phyloP scores from a whole-genome alignment of 2,329 filamentous ascomycete genomes.

The Conoideocrella luteorostrata region DNA sequence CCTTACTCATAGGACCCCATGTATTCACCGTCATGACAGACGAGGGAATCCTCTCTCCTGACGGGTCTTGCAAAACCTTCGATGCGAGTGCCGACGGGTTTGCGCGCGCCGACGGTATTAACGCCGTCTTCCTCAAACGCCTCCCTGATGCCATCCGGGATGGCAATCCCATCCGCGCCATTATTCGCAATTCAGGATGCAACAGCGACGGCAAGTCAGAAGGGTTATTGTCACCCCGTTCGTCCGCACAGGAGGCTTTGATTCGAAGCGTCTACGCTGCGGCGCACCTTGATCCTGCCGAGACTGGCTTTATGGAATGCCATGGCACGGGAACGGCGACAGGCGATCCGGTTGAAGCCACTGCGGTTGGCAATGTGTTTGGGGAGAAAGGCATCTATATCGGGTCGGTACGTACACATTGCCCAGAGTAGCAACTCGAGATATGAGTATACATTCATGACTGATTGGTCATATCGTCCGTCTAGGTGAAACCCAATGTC shows the following conservation, averaged over 20 bases:
- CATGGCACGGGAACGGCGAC: constrained; percentile 34
- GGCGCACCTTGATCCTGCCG: constrained; percentile 19
- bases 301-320: constrained; percentile 29
- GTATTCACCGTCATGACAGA: constrained; percentile 21
- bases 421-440: too few relatives aligned
- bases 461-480: too few relatives aligned
- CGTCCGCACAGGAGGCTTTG: constrained; percentile 23
- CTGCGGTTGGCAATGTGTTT: constrained; percentile 25
- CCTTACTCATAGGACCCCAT: constrained; percentile 23
- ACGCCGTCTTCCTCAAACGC: constrained; percentile 37
- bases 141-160: constrained; percentile 40
- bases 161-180: constrained; percentile 34
- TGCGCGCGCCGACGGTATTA: constrained; percentile 42
- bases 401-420: constrained; percentile 18
- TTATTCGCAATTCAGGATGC: constrained; percentile 29
- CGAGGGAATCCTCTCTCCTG: constrained; percentile 28
- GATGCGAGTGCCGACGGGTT: constrained; percentile 43
- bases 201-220: constrained; percentile 38
- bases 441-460: too few relatives aligned
- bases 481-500: constrained; percentile 29
- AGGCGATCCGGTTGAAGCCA: constrained; percentile 31
- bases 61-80: constrained; percentile 29
- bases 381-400: constrained; percentile 18
- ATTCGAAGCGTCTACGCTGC: constrained; percentile 24
- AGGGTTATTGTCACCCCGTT: constrained; percentile 34